A percentile compares a stretch with the other conserved stretches of the same genome.
Evolutionary conservation across 495 filamentous ascomycete species (phyloP).

Genomic region (Venustampulla echinocandica): DNA sequence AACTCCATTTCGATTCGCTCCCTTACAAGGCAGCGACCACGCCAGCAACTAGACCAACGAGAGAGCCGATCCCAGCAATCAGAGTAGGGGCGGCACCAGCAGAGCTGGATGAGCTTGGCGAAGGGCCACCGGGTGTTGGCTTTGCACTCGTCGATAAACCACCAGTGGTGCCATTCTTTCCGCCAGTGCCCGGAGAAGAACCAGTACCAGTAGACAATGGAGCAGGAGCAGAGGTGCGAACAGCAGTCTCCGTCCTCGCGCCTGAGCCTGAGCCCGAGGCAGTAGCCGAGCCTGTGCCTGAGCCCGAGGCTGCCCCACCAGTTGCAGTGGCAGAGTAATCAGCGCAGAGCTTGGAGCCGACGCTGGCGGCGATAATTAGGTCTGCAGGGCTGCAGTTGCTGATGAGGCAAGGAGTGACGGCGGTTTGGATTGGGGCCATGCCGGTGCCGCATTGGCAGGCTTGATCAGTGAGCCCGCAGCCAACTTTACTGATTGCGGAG

Average conservation of each 20-base stretch:
- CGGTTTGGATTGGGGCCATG: not conserved
- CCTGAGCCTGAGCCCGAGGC: too few species aligned
- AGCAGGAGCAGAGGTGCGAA: too few species aligned
- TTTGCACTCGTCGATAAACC: constrained; percentile 2
- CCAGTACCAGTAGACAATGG: too few species aligned
- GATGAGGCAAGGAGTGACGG: constrained; percentile 19
- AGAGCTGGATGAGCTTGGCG: not conserved
- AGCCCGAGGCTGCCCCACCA: constrained; percentile 3
- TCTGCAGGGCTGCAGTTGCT: constrained; percentile 16
- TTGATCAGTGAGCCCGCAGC: constrained; percentile 9
- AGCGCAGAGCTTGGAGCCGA: constrained; percentile 23
- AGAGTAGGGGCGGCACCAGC: constrained; percentile 16
- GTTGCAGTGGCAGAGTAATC: constrained; percentile 14
- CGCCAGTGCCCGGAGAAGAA: too few species aligned
- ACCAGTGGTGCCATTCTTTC: not conserved
- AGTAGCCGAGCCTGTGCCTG: too few species aligned
- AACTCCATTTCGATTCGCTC: not conserved
- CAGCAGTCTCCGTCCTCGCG: too few species aligned
- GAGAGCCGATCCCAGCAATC: constrained; percentile 17
- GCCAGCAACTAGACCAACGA: constrained; percentile 22
- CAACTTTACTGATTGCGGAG: constrained; percentile 20
- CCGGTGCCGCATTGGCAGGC: constrained; percentile 14
- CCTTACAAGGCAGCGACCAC: constrained; percentile 15
- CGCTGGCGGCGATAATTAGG: constrained; percentile 7
- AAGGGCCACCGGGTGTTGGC: not conserved